Evolutionary conservation across 495 filamentous ascomycete species (phyloP), one percentile per base, ranked within the genome.

Genomic region (Barbatosphaeria neglecta): DNA sequence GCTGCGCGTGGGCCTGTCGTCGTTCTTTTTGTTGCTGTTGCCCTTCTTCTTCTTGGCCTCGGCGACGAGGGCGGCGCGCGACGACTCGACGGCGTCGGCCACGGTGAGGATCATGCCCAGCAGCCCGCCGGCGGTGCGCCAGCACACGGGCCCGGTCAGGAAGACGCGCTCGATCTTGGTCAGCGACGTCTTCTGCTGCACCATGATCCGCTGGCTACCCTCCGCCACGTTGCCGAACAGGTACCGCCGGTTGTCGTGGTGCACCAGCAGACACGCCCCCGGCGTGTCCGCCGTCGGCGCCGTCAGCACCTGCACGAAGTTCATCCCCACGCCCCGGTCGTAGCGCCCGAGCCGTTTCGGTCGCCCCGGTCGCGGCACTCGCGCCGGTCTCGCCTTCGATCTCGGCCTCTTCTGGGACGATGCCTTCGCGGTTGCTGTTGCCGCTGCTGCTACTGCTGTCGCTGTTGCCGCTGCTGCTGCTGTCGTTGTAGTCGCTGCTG

Each of bases 261-360:
- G 76, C 9, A 97, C 72, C 23, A 84, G 41, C 22, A 97, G 54
- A 16, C 76, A 74, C 20, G 86, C 86, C 35, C 90, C 93, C 15
- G 82, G 82, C 1, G 92, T 93, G 59, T 98, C 92, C 46, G 82
- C 82, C 55, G 92, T 89, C n/a, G 93, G 90, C 22, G 84, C 83
- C 42, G 77, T 83, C 49, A 90, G 55, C 50, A 96, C 61, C 60
- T 90, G 78, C 37, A 86, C 74, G 54, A 63, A 73, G 60, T 68
- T 81, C 59, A 78, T 74, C 90, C 94, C 94, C 37, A 47, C n/a
- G n/a, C n/a, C n/a, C n/a, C n/a, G n/a, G n/a, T n/a, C n/a, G n/a
- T n/a, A n/a, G n/a, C n/a, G n/a, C n/a, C n/a, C 66, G 11, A 22
- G 17, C 11, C 9, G 8, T 8, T 28, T 7, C 5, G 38, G 8